Evolutionary conservation across 2,329 filamentous ascomycete species (phyloP), one percentile per base, ranked within the genome.

Genomic region (Penicillium sp.): DNA sequence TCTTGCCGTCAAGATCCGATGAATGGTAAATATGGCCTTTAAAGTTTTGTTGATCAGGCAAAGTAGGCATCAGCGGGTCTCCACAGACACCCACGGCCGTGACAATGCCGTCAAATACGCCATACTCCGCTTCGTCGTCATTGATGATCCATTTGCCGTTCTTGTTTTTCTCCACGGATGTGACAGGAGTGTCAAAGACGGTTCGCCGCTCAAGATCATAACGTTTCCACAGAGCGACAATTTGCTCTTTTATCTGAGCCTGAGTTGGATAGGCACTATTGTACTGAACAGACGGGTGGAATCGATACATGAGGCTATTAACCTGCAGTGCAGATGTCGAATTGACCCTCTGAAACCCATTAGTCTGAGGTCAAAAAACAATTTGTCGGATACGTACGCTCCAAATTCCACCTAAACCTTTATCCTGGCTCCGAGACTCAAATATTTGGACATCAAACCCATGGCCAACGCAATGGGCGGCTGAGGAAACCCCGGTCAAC

Each of bases 251-350:
- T 58, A 96, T 95, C 72, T 93, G 86, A 62, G 88, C 78, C 50
- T 90, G 87, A 59, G 88, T 83, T 0, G 92, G 92, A 68, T 96
- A 96, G n/a, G 90, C 90, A 29, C 81, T 78, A 33, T 84, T 79
- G 86, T 90, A 96, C 59, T 84, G 81, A 1, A 96, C 85, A 0
- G 88, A 89, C 0, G 92, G 92, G 64, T 93, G 90, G 71, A 96
- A 96, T 23, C 91, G 85, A 73, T 93, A 96, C 91, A 95, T 95
- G 57, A 93, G 73, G 21, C 87, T 91, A 72, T 96, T 90, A 23
- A 96, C 93, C 68, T 95, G 91, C 0, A 96, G 82, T 16, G 89
- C 86, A 0, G 90, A 93, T 0, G 90, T 93, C 51, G 89, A 90
- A 77, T 95, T 93, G 42, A 95, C 90, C 73, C 84, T 83, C 86